Conservation (phyloP, 192 early-diverging fungal genomes). For the Backusella westeae region DNA sequence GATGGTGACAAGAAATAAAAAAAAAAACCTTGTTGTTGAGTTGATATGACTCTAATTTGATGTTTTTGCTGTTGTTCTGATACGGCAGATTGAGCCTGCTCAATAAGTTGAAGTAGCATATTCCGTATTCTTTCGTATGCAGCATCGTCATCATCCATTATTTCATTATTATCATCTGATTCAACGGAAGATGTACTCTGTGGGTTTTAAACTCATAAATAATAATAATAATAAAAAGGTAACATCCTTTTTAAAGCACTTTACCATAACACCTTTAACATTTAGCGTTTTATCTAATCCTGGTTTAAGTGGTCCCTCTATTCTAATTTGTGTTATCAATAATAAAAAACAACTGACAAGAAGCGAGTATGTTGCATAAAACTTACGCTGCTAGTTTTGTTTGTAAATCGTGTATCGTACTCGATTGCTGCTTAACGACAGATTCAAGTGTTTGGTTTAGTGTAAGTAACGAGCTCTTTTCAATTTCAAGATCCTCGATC, state of each 20-base stretch:
- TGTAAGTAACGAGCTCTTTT: constrained; percentile 19
- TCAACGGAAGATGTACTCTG: constrained; percentile 1
- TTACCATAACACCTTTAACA: constrained; percentile 15
- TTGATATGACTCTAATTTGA: neutral
- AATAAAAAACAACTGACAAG: neutral
- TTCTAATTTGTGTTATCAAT: constrained; percentile 1
- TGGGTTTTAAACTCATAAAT: neutral
- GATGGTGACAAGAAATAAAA: neutral
- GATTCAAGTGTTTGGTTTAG: constrained; percentile 23
- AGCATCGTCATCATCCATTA: constrained; percentile 19
- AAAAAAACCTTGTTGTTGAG: neutral
- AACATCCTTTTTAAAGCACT: neutral
- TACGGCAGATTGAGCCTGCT: constrained; percentile 25
- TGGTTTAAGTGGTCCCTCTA: constrained; percentile 8
- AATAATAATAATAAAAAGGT: neutral
- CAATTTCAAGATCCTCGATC: constrained; percentile 29
- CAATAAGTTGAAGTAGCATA: constrained; percentile 23
- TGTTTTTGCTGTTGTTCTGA: neutral
- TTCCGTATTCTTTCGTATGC: constrained; percentile 14
- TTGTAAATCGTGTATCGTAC: constrained; percentile 13
- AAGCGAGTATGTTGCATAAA: neutral
- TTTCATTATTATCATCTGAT: neutral
- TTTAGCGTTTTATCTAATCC: neutral
- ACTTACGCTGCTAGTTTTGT: constrained; percentile 13
- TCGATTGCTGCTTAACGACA: constrained; percentile 15